Evolutionary conservation across 352 stramenopile genomes (phyloP), one percentile per base, ranked within the genome.

Genomic region (Globisporangium heterothallicum): DNA sequence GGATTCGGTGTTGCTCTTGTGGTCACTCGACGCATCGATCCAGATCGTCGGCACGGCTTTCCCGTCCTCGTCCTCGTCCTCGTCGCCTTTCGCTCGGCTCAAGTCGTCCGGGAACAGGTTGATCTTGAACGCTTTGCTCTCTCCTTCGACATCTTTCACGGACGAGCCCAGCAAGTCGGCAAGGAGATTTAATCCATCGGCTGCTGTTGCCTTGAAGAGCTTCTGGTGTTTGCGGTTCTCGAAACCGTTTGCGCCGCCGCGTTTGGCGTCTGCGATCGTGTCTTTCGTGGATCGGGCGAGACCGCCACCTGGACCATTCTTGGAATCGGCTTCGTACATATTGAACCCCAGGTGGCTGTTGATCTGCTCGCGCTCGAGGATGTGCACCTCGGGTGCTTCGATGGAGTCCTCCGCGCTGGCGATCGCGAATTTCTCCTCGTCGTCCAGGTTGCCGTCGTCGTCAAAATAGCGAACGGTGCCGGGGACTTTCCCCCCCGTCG

Each of bases 161-260:
- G 74, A 76, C 40, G 61, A 68, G 25, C 84, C 84, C 22, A 96
- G 64, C 25, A 96, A 58, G 53, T 92, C 75, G 0, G 86, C 84
- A 22, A 96, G 74, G 30, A 96, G 58, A 49, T 94, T 95, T 42
- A 95, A 69, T 19, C 88, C 88, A 45, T 94, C 84, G 9, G 55
- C 50, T 2, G 84, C 86, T 0, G 78, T 94, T 3, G 82, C 80
- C 58, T 91, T 88, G 55, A 88, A 91, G 7, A 70, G 55, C 26
- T 90, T 89, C 45, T 80, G 65, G 14, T 75, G 59, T 32, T 72
- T 81, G 26, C 27, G 43, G 19, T 64, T 57, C 36, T 48, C 53
- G 32, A 66, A 43, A 1, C 67, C 66, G 16, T 74, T 75, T 3
- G 66, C 65, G 24, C 70, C 63, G 1, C 58, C 53, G 1, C 58